Evolutionary conservation across 108 stramenopile species (phyloP).

Genomic region (Parmales sp.): DNA sequence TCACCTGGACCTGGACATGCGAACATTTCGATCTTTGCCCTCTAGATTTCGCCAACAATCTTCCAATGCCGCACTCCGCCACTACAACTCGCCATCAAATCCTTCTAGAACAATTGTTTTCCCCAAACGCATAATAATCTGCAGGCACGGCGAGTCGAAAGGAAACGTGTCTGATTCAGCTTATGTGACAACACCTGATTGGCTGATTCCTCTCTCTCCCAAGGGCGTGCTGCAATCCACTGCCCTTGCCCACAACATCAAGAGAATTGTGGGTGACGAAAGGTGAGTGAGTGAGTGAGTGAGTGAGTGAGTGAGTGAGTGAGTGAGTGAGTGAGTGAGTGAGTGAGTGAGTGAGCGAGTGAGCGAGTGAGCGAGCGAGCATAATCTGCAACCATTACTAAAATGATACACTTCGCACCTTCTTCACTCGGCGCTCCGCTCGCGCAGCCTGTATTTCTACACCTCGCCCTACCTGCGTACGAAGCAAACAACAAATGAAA

Average conservation of each 20-base stretch:
- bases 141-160: slow-evolving; percentile 57
- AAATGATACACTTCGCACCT: neutral
- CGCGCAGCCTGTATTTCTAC: neutral
- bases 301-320: neutral
- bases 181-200: slow-evolving; percentile 58
- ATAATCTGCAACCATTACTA: too few relatives aligned
- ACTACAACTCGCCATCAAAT: too few relatives aligned
- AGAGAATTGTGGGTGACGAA: neutral
- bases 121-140: slow-evolving; percentile 52
- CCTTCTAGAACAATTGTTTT: neutral
- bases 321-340: too few relatives aligned
- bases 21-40: too few relatives aligned
- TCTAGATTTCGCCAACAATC: too few relatives aligned
- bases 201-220: slow-evolving; percentile 14
- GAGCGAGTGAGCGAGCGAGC: too few relatives aligned
- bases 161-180: slow-evolving; percentile 61
- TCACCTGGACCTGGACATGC: too few relatives aligned
- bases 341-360: neutral
- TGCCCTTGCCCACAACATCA: too few relatives aligned
- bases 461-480: neutral
- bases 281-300: neutral
- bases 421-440: neutral
- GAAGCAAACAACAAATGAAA: neutral
- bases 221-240: neutral
- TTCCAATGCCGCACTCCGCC: too few relatives aligned